Base-by-base conservation (phyloP, 441 rosid genomes). In the Raphanus hybrid region DNA sequence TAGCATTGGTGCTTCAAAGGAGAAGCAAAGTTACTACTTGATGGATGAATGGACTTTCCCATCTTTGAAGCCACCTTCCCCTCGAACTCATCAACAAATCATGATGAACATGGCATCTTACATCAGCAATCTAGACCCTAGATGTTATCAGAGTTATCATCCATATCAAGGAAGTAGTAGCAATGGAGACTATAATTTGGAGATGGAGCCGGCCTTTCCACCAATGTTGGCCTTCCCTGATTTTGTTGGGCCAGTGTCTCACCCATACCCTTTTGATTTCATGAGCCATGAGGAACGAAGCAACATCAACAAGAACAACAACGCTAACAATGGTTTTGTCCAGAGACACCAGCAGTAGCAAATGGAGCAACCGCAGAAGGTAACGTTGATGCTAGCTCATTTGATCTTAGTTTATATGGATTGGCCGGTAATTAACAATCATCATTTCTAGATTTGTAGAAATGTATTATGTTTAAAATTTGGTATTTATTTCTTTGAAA, bases 11-110 rank as follows among this genome's bases (percentile, higher is more conserved):
- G 5, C 11, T 15, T 0, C n/a, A 39, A 15, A 3, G 26, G 27
- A 5, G 5, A 43, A 48, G 52, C 67, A 23, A 69, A 64, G 6
- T 34, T 41, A 45, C 0, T 70, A 74, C 45, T 45, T 79, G 41
- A 11, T 64, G 48, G 79, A 79, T 59, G 39, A 58, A 60, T 79
- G 79, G 75, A 2, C 58, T 45, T 50, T 18, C 0, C 8, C 64
- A 48, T 18, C 62, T 52, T 2, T 32, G 1, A 9, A 35, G 3
- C 29, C 5, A 1, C 8, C 9, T 37, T 35, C 23, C 10, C 32
- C 39, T 18, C 48, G 11, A 20, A n/a, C 4, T 9, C 12, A 55
- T 23, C 70, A 15, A 0, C 8, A 15, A 52, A 6, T 0, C 37
- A 9, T 1, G 74, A 50, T 50, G 68, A 15, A 48, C 0, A 32